Percentiles rank a stretch among this genome's conserved stretches.
These are phyloP conservation scores for Thelephora terrestris DNA, from an alignment of 1,284 basidiomycete species.

Conservation along the genomic window DNA sequence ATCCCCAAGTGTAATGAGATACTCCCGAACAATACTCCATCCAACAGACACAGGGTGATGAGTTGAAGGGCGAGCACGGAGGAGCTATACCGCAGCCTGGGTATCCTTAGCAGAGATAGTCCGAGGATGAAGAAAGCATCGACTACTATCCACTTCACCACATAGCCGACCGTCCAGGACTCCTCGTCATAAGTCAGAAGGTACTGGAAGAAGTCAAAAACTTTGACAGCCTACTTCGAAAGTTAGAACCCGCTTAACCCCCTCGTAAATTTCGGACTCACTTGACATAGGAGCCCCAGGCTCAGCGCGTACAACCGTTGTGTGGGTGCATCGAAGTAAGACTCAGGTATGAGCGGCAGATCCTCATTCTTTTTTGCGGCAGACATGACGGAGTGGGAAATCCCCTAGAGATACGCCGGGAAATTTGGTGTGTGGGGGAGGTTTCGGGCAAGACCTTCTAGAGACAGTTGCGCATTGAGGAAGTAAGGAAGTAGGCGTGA, in stretches of 20 bases:
- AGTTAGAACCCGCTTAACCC: neutral
- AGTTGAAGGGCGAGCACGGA: slow-evolving; percentile 53
- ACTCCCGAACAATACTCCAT: slow-evolving; percentile 66
- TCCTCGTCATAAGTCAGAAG: slow-evolving; percentile 33
- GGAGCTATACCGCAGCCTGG: slow-evolving; percentile 61
- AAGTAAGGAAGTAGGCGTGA: slow-evolving; percentile 1
- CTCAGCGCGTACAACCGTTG: slow-evolving; percentile 40
- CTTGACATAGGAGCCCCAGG: slow-evolving; percentile 34
- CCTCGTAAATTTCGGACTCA: slow-evolving; percentile 15
- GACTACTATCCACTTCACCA: slow-evolving; percentile 62
- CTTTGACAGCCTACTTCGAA: slow-evolving; percentile 47
- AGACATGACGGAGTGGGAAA: slow-evolving; percentile 11
- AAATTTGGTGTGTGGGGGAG: neutral
- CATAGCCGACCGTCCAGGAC: slow-evolving; percentile 21
- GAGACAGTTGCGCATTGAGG: slow-evolving; percentile 1
- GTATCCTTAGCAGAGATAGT: slow-evolving; percentile 65
- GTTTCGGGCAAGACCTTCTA: neutral
- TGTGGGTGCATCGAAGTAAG: slow-evolving; percentile 29
- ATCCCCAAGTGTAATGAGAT: slow-evolving; percentile 24
- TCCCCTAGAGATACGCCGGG: neutral
- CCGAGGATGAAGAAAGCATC: slow-evolving; percentile 53
- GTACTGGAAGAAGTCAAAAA: slow-evolving; percentile 48
- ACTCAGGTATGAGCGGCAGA: slow-evolving; percentile 23
- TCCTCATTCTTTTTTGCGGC: slow-evolving; percentile 7
- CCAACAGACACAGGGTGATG: slow-evolving; percentile 43